Evolutionary conservation across 139 green algal genomes (phyloP).

Genomic region (Axilococcus clingmanii): DNA sequence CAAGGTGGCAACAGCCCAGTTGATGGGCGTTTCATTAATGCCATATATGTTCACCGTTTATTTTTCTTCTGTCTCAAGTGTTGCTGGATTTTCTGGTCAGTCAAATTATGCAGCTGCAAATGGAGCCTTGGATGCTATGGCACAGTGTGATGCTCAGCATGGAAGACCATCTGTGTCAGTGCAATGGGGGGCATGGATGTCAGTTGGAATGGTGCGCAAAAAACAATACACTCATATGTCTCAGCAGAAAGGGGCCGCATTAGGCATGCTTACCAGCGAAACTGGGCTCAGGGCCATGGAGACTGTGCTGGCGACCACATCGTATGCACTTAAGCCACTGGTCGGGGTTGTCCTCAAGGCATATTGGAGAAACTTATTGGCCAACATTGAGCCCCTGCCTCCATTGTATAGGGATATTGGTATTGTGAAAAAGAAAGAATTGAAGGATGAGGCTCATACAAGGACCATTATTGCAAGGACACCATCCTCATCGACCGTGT

Average conservation of each 20-base stretch:
- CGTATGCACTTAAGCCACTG: neutral
- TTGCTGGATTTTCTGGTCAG: slow-evolving; percentile 31
- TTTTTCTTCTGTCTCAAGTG: slow-evolving; percentile 55
- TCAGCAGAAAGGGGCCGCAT: slow-evolving; percentile 4
- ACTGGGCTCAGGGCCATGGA: slow-evolving; percentile 17
- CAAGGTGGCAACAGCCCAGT: slow-evolving; percentile 15
- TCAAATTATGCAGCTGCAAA: slow-evolving; percentile 44
- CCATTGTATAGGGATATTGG: too few relatives aligned
- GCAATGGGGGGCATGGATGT: slow-evolving; percentile 74
- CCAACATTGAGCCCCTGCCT: neutral
- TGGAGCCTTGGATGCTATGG: slow-evolving; percentile 30
- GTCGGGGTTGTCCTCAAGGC: slow-evolving; percentile 8
- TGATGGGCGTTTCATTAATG: too few relatives aligned
- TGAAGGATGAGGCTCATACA: too few relatives aligned
- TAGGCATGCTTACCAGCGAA: slow-evolving; percentile 24
- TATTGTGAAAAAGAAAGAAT: too few relatives aligned
- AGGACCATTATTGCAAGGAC: too few relatives aligned
- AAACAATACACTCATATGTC: neutral
- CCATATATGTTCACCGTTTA: slow-evolving; percentile 20
- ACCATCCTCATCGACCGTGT: too few relatives aligned
- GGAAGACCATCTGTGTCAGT: slow-evolving; percentile 41
- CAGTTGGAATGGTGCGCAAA: slow-evolving; percentile 12
- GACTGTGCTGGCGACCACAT: slow-evolving; percentile 2
- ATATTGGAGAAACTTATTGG: slow-evolving; percentile 25
- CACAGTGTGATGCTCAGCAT: neutral